Evolutionary conservation across 1,139 yeast species (phyloP).

Genomic region (Geotrichum carabidarum): DNA sequence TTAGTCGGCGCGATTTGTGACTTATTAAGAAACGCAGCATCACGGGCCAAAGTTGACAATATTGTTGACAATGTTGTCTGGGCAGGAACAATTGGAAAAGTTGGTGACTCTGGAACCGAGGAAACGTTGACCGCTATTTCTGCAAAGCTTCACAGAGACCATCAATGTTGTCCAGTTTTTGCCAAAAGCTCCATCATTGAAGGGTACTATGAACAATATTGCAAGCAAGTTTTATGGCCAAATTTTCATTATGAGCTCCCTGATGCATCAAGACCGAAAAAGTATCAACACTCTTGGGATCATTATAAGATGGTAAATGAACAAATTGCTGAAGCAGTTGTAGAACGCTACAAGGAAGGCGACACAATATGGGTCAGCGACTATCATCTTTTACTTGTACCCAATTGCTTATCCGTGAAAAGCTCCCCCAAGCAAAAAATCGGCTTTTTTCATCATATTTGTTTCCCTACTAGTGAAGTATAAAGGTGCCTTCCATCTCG

Average conservation of each 20-base stretch:
- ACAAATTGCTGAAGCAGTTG: conserved; percentile 70
- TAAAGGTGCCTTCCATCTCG: conserved; percentile 91
- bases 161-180: conserved; percentile 60
- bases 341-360: conserved; percentile 59
- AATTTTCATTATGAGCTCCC: conserved; percentile 95
- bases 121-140: conserved; percentile 42
- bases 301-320: conserved; percentile 74
- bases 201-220: conserved; percentile 84
- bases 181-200: conserved; percentile 74
- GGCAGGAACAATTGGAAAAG: conserved; percentile 90
- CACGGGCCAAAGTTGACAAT: conserved; percentile 49
- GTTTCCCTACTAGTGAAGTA: conserved; percentile 94
- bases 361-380: conserved; percentile 89
- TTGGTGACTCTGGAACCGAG: conserved; percentile 71
- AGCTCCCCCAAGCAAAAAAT: conserved; percentile 78
- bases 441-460: conserved; percentile 87
- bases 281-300: conserved; percentile 93
- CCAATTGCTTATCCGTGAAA: conserved; percentile 72
- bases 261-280: conserved; percentile 87
- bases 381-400: conserved; percentile 83
- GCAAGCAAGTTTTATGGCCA: conserved; percentile 95
- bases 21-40: conserved; percentile 67
- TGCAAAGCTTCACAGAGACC: conserved; percentile 36
- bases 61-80: conserved; percentile 53
- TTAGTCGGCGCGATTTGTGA: too few species aligned